These are phyloP conservation scores for Pseudozyma sp. DNA, from an alignment of 1,284 basidiomycete genomes.

Conservation along the genomic window DNA sequence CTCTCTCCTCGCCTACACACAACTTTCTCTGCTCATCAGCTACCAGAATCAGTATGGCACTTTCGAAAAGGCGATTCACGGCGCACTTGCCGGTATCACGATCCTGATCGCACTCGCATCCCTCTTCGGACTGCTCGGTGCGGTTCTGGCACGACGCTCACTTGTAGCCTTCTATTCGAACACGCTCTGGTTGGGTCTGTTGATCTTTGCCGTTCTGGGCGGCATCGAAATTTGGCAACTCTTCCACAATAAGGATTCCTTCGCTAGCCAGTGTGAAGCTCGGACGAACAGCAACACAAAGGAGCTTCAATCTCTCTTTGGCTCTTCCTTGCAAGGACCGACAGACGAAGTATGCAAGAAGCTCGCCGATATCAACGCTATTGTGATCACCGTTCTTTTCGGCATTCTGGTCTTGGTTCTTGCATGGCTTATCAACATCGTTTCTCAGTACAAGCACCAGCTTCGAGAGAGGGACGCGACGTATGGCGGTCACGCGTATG, in stretches of 20 bases:
- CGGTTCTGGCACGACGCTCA: constrained; percentile 8
- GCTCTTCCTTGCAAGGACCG: constrained; percentile 8
- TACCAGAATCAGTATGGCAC: constrained; percentile 13
- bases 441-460: constrained; percentile 34
- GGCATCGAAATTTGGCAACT: constrained; percentile 30
- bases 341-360: constrained; percentile 13
- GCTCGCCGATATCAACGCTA: constrained; percentile 15
- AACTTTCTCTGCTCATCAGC: constrained; percentile 29
- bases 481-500: neutral
- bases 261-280: constrained; percentile 7
- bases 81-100: constrained; percentile 28
- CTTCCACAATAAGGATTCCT: constrained; percentile 14
- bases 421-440: constrained; percentile 32
- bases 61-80: constrained; percentile 24
- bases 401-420: constrained; percentile 26
- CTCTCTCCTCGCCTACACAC: constrained; percentile 19
- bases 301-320: constrained; percentile 16
- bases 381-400: constrained; percentile 19
- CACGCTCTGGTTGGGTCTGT: constrained; percentile 27
- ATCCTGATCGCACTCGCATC: constrained; percentile 25
- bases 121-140: constrained; percentile 28
- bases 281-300: constrained; percentile 5
- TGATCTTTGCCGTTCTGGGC: constrained; percentile 24
- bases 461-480: constrained; percentile 11
- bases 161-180: constrained; percentile 34